Evolutionary conservation across 768 basidiomycete species (phyloP), one percentile per base, ranked within the genome.

Genomic region (Pleurotus tuoliensis): DNA sequence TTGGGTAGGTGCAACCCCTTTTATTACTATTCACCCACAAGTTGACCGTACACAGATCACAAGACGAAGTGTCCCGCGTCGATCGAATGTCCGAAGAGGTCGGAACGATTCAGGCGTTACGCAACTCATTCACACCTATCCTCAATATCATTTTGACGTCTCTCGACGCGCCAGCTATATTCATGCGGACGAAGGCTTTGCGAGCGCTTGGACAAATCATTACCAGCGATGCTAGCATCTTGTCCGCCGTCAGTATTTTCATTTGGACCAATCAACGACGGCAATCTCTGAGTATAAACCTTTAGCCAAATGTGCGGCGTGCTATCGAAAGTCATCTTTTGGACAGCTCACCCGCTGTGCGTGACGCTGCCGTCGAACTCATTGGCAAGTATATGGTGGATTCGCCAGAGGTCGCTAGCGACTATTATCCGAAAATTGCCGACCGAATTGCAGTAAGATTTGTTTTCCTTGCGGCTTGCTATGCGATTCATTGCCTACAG

Each of bases 361-460:
- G 97, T 9, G 97, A 99, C 67, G 94, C 94, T 4, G 94, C 96
- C 4, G 92, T 99, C 12, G 97, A 98, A 66, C 75, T 99, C 56
- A 92, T 98, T 56, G 97, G 97, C n/a, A 96, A 94, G 73, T 96
- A 98, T 64, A 87, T 98, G 77, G 83, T 94, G 37, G 88, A 93
- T 59, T 86, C 88, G 0, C 92, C 93, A 0, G 86, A 87, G 55
- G 86, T 98, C n/a, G 92, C 91, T 0, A 82, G 82, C 3, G 86
- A 94, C 63, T 98, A 98, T 72, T 96, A 95, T 64, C 77, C 81
- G 47, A 86, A 86, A 68, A 91, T 99, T 53, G 85, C 90, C 1
- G 90, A 93, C 58, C 88, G 97, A 4, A 92, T 97, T 61, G 89
- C 91, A 39, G 95, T 97, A 71, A 67, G 84, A 16, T 41, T 34